Conservation (phyloP, 441 rosid species). For the Jatropha multifida region DNA sequence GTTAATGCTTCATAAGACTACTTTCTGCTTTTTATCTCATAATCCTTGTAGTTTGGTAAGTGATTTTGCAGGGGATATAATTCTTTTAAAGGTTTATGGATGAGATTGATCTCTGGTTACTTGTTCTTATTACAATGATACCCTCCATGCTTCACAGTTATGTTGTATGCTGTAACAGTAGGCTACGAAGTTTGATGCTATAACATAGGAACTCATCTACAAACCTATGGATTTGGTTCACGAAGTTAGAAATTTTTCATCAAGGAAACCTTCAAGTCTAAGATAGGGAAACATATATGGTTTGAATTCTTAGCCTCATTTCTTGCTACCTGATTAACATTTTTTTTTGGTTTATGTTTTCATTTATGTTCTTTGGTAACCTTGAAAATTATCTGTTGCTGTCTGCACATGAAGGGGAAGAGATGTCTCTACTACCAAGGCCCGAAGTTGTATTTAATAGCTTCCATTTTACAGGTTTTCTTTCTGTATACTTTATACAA, state of each 20-base stretch:
- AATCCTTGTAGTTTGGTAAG: not conserved
- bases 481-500: not conserved
- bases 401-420: not conserved
- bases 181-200: not conserved
- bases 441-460: not conserved
- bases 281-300: not conserved
- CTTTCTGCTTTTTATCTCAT: not conserved
- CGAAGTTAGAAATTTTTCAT: too few species aligned
- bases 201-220: too few species aligned
- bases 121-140: not conserved
- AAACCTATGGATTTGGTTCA: too few species aligned
- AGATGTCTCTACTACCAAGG: not conserved
- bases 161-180: not conserved
- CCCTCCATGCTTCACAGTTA: not conserved
- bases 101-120: not conserved
- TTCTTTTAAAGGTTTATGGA: not conserved
- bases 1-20: constrained; percentile 14
- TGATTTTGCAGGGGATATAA: not conserved
- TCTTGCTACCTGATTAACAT: too few species aligned
- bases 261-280: too few species aligned
- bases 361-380: not conserved
- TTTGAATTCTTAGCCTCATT: not conserved
- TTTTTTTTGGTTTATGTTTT: not conserved
- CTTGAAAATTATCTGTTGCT: not conserved
- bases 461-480: not conserved